phyloP scores from a whole-genome alignment of 2,329 filamentous ascomycete genomes.

The Aspergillus niger region DNA sequence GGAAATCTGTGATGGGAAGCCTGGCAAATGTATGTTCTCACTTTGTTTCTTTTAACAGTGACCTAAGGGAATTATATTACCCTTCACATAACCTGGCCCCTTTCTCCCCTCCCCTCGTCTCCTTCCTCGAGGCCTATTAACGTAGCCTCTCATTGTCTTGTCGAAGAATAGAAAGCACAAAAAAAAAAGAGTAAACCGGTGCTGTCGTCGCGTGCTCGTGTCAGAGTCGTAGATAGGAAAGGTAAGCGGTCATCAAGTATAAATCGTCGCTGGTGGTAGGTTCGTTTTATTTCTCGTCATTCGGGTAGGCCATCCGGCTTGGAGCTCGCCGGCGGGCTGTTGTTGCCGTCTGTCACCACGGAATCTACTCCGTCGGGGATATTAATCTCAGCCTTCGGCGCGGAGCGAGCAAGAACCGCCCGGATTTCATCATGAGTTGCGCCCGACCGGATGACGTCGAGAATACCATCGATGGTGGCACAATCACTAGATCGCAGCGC shows the following conservation, averaged over 20 bases:
- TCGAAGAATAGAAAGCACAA: background rate
- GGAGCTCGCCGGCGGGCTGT: background rate
- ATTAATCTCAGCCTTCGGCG: background rate
- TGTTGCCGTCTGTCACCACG: background rate
- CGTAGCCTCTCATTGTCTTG: background rate
- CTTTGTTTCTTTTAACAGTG: background rate
- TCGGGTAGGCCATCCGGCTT: background rate
- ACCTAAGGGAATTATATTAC: background rate
- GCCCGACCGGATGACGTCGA: constrained; percentile 32
- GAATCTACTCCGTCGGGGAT: background rate
- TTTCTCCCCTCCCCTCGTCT: background rate
- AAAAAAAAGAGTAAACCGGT: background rate
- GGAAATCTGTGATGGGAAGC: background rate
- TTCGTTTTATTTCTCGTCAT: background rate
- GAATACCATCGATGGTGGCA: constrained; percentile 24
- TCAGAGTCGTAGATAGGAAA: background rate
- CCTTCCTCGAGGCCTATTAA: background rate
- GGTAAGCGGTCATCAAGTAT: background rate
- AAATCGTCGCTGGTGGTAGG: background rate
- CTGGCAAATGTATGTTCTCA: background rate
- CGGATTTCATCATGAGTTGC: constrained; percentile 21
- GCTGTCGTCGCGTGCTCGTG: background rate
- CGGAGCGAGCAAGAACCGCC: constrained; percentile 8
- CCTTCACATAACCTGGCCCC: background rate
- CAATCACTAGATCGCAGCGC: constrained; percentile 28